These are phyloP conservation scores for Acanthamoeba lenticulata DNA, from an alignment of 208 protist genomes.

Conservation along the genomic window DNA sequence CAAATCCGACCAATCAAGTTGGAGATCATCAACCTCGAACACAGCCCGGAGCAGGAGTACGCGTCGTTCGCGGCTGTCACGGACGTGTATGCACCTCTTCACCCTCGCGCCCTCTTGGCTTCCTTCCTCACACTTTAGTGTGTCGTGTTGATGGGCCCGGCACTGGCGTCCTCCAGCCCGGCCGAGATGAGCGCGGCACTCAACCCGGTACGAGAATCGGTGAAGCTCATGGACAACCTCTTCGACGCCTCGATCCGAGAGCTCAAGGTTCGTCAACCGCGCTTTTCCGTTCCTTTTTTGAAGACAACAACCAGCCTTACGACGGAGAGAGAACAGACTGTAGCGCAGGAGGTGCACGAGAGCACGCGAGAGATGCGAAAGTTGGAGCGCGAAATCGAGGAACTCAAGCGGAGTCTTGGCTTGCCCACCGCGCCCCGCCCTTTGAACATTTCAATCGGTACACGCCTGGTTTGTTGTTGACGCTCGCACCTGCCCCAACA, in stretches of 20 bases:
- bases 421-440: neutral
- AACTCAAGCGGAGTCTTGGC: slow-evolving; percentile 5
- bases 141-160: neutral
- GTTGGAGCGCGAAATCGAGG: slow-evolving; percentile 9
- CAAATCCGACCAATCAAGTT: slow-evolving; percentile 9
- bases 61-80: neutral
- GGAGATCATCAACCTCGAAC: slow-evolving; percentile 14
- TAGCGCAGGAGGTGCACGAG: neutral
- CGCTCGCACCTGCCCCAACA: neutral
- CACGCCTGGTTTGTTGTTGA: neutral
- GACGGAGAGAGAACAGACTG: too few relatives aligned
- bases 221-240: neutral
- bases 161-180: neutral
- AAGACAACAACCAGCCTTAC: too few relatives aligned
- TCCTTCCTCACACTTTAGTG: neutral
- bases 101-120: neutral
- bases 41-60: slow-evolving; percentile 30
- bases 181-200: neutral
- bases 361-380: neutral
- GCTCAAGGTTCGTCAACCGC: neutral
- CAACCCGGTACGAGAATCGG: neutral
- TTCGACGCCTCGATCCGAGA: slow-evolving; percentile 21
- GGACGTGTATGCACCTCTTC: neutral
- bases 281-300: neutral
- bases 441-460: neutral